Evolutionary conservation across 257 asterid genomes (phyloP), one percentile per base, ranked within the genome.

Genomic region (Oldenlandia corymbosa): DNA sequence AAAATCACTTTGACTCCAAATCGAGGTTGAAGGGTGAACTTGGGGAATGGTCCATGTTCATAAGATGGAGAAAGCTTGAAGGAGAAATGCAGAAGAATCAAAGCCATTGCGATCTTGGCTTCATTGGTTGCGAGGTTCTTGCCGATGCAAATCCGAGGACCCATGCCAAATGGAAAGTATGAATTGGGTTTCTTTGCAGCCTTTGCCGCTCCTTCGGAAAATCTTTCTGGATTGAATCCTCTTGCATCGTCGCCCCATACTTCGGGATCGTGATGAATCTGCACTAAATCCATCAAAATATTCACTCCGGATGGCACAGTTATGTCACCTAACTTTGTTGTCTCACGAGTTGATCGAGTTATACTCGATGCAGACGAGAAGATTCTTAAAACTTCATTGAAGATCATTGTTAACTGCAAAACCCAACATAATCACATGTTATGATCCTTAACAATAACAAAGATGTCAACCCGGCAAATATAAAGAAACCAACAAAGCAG

Each of bases 111-210:
- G 64, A 83, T 84, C 87, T 87, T 87, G 69, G 85, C 18, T 68
- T 87, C 95, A n/a, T 75, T 76, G 88, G 85, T 83, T 48, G 95
- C 95, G 21, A 85, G 79, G 79, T 80, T 71, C 50, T 85, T 94
- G 23, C 94, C 95, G 28, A 65, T 41, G 47, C 97, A 90, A 16
- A 63, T 71, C 13, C 90, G 88, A 55, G 58, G 43, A 27, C 97
- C 90, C 18, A 75, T 37, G 24, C 95, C 95, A 50, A 87, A 90
- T 18, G 91, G 97, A 80, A 90, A 76, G 48, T 83, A 87, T 66
- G 85, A 88, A 57, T 79, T 83, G 32, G 90, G 88, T 54, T 74
- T 70, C 71, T 72, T 81, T 74, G 95, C 81, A 24, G 95, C 95
- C 34, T 73, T 78, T 16, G 78, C 60, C 16, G 63, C 66, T 24